Evolutionary conservation across 1,284 basidiomycete species (phyloP), one percentile per base, ranked within the genome.

Genomic region (Leccinum subfulvum): DNA sequence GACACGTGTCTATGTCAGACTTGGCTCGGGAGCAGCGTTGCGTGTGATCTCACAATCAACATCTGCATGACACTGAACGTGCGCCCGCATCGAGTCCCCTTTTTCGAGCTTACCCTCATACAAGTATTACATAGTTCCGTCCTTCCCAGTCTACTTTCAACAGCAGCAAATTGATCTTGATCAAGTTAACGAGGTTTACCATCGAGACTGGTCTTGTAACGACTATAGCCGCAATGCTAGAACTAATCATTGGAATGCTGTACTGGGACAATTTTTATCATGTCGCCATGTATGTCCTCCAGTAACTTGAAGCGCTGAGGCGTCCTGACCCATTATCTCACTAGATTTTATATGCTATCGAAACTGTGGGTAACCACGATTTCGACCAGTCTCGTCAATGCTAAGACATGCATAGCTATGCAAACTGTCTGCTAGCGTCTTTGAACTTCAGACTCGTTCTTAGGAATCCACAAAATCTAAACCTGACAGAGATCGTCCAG

Each of bases 371-470:
- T 56, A 4, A 9, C 37, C n/a, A 14, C 11, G 2, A 39, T 23
- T 56, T 56, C 21, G 14, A 56, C 18, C 18, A 56, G 11, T 23
- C 26, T 51, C 21, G 1, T 16, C 18, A 10, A 10, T 54, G 37
- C 51, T 35, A n/a, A 60, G 30, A n/a, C 11, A 30, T 18, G n/a
- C 41, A 44, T 13, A 68, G 66, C 18, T 67, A 68, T 58, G 61
- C 64, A 55, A 67, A 65, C 39, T 65, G 59, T 53, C 16, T 65
- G 37, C 23, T 67, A 14, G 64, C 61, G 7, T 37, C 56, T 6
- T 21, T 67, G 56, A 65, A 67, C 41, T 60, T 60, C 11, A 57
- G 60, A n/a, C 28, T 59, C 53, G 56, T 62, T 57, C 33, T 62
- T 33, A 49, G 58, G 18, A 60, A 18, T 23, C 30, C 41, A 1